Evolutionary conservation across 805 yeast species (phyloP), one percentile per base, ranked within the genome.

Genomic region (Suhomyces tanzawaensis): DNA sequence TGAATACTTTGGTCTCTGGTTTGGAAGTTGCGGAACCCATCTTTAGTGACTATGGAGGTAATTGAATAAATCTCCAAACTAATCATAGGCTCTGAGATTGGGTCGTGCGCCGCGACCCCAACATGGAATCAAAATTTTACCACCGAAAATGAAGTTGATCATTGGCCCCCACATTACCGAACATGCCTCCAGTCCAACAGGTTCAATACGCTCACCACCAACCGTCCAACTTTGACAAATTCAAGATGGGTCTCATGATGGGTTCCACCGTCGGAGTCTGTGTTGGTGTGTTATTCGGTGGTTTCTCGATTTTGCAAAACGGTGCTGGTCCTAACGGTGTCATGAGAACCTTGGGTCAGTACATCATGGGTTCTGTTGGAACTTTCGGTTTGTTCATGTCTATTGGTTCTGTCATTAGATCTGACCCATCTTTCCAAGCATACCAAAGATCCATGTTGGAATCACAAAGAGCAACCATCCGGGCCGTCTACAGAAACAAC

Each of bases 311-410:
- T 50, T 62, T 88, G 48, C 90, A 89, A 40, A 82, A 85, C 49
- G 99, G 99, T 14, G 93, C 99, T n/a, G 96, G 96, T 11, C 99
- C 99, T 34, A 85, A 87, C 57, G 99, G 99, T 40, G 87, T 87
- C 40, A 85, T 93, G 82, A 82, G 96, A 69, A 91, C 97, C 1
- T 70, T 93, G 57, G 98, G 99, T 40, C 96, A 91, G 67, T 93
- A 90, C 66, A 90, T 93, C 65, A 82, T 85, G 53, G 97, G 97
- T 39, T 87, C 96, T 4, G 96, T 96, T 2, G 96, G 95, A 34
- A 91, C 97, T 8, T 91, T 93, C 64, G 97, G 97, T 28, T 75
- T 91, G 52, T 88, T 91, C 64, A 90, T 91, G 98, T 85, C 95
- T 30, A 85, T 91, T 49, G 98, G 99, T 26, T 86, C 96, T 8